phyloP scores from a whole-genome alignment of 2,329 filamentous ascomycete genomes.

The Claviceps digitariae region DNA sequence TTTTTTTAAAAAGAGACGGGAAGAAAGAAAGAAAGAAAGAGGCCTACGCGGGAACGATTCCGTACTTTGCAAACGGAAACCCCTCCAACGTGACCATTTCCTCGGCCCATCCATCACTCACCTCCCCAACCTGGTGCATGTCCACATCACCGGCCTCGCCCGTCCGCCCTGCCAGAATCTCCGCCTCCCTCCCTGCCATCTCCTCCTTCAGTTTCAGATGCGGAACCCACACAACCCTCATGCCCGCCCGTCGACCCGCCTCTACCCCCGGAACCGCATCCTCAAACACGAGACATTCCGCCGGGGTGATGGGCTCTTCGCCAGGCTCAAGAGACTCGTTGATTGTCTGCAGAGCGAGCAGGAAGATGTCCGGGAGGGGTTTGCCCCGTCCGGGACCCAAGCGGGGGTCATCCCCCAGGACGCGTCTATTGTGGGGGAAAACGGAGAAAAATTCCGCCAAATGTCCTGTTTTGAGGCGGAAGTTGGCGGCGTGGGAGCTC shows the following conservation, averaged over 20 bases:
- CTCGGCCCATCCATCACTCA: conserved; percentile 48
- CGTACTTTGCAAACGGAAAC: conserved; percentile 47
- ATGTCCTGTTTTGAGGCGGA: conserved; percentile 59
- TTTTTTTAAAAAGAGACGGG: too few species aligned
- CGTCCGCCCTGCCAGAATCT: conserved; percentile 72
- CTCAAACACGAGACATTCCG: conserved; percentile 93
- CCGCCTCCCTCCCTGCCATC: conserved; percentile 60
- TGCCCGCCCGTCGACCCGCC: conserved; percentile 76
- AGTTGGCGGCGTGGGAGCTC: conserved; percentile 59
- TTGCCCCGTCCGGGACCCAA: conserved; percentile 76
- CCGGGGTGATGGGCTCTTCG: conserved; percentile 54
- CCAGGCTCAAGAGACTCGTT: conserved; percentile 57
- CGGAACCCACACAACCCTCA: conserved; percentile 89
- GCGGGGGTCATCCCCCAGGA: conserved; percentile 74
- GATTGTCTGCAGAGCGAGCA: conserved; percentile 71
- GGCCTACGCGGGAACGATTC: conserved; percentile 31
- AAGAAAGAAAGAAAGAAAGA: too few species aligned
- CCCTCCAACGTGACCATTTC: conserved; percentile 34
- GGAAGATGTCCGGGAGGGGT: conserved; percentile 86
- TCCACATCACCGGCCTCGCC: conserved; percentile 49
- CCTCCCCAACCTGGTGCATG: conserved; percentile 40
- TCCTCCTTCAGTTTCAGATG: conserved; percentile 66
- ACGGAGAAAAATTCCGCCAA: conserved; percentile 44
- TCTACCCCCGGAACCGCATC: conserved; percentile 91
- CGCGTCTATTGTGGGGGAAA: conserved; percentile 57